Conservation (phyloP, 129 eudicot genomes). For the Escallonia herrerae region DNA sequence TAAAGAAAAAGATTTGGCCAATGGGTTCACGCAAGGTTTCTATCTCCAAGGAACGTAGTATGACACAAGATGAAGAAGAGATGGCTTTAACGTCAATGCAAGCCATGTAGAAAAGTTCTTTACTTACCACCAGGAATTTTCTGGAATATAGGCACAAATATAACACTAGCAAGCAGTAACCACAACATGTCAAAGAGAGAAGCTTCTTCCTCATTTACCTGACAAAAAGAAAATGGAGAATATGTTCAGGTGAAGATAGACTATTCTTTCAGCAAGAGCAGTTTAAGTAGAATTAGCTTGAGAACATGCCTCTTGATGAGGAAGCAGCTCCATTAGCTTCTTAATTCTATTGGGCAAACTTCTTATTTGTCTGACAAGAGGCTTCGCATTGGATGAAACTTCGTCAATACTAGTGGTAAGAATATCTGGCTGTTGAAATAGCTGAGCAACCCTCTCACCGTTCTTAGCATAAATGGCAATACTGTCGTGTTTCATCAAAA, state of each 20-base stretch:
- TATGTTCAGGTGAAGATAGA: constrained; percentile 1
- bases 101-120: no score
- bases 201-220: constrained; percentile 97
- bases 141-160: constrained; percentile 95
- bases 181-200: constrained; percentile 90
- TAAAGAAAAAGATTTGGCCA: no score
- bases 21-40: no score
- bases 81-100: background rate
- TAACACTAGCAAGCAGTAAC: constrained; percentile 95
- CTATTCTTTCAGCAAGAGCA: background rate
- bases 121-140: constrained; percentile 93
- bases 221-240: constrained; percentile 8
- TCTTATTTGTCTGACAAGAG: constrained; percentile 61
- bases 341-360: constrained; percentile 50
- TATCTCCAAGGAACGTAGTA: constrained; percentile 4
- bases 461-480: constrained; percentile 56
- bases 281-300: constrained; percentile 7
- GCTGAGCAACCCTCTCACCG: constrained; percentile 39
- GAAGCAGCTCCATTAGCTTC: constrained; percentile 72
- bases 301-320: constrained; percentile 89
- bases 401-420: constrained; percentile 68
- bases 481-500: constrained; percentile 41
- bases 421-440: constrained; percentile 60
- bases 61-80: constrained; percentile 3
- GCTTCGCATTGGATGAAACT: constrained; percentile 57